Base-by-base conservation (phyloP, 73 alveolate genomes). In the Paramecium tetraurelia region DNA sequence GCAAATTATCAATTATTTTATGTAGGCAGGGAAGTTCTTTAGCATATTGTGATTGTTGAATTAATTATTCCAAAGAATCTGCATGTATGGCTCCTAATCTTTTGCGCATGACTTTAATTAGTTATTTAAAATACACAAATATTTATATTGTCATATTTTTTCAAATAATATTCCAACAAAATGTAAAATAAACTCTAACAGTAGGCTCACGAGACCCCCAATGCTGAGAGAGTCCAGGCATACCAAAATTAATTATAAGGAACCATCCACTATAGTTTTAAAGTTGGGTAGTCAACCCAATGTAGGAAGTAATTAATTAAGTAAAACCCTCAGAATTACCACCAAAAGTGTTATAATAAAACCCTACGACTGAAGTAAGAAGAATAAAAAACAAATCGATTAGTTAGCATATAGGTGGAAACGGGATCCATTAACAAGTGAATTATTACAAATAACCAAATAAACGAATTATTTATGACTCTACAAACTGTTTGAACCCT, bases 31-130 rank as follows among this genome's bases (percentile, higher is more conserved):
- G 2, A 0, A 76, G 44, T 33, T 76, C 59, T 36, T 76, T 0
- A 36, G 71, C 2, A 6, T 80, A 18, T 43, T 43, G 8, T 7
- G 90, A 58, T n/a, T 21, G 3, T 33, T 80, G 41, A n/a, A 80
- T 80, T 21, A 21, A 80, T 21, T 43, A 1, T 46, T 80, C 76
- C 11, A 46, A 3, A 40, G 44, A 16, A 22, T 80, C 75, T 22
- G 90, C 20, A 80, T 43, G 90, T 3, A 43, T 2, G 44, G 90
- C 75, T 43, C 90, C 75, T 21, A 80, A 43, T 80, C 75, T 80
- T 80, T 46, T 40, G 2, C 72, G 21, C 76, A 41, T 80, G n/a
- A 12, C 83, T 33, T 29, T 1, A 63, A 63, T 72, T 72, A 12
- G 59, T 35, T 72, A 72, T 36, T 72, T 72, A 27, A 27, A 72